Percentiles rank a stretch among this genome's conserved stretches.
phyloP scores from a whole-genome alignment of 2,329 filamentous ascomycete genomes.

The Elsinoe ampelina region DNA sequence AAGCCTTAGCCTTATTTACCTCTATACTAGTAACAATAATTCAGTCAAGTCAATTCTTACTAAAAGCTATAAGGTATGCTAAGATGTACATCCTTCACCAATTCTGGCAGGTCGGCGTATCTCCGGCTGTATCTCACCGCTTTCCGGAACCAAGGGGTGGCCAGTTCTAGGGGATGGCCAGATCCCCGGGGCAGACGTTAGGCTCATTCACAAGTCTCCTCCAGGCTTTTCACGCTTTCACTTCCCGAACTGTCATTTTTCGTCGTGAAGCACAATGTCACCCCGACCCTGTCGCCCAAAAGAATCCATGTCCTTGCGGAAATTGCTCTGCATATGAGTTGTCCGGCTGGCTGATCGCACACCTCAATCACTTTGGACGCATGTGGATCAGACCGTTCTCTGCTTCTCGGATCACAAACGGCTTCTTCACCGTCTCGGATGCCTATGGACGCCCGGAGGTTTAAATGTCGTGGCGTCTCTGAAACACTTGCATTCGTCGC shows the following conservation, averaged over 20 bases:
- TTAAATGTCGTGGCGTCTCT: not conserved
- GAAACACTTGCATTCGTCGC: not conserved
- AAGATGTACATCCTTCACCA: too few relatives aligned
- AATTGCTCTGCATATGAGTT: not conserved
- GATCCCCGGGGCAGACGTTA: too few relatives aligned
- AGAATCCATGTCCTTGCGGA: not conserved
- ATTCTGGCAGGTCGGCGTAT: too few relatives aligned
- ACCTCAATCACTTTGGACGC: not conserved
- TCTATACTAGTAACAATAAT: too few relatives aligned
- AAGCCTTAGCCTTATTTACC: too few relatives aligned
- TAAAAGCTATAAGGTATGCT: too few relatives aligned
- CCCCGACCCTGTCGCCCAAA: not conserved
- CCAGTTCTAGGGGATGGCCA: too few relatives aligned
- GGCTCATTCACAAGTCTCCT: not conserved
- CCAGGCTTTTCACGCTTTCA: not conserved
- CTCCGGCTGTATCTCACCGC: too few relatives aligned
- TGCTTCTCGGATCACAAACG: constrained; percentile 9
- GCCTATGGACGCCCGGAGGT: not conserved
- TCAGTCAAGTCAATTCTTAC: too few relatives aligned
- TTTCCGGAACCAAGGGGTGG: too few relatives aligned
- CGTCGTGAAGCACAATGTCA: not conserved
- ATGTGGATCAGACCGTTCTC: constrained; percentile 6
- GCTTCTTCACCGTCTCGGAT: constrained; percentile 7
- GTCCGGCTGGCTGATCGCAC: not conserved
- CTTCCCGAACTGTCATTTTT: not conserved